phyloP scores from a whole-genome alignment of 768 basidiomycete genomes.

The Baorangia bicolor region DNA sequence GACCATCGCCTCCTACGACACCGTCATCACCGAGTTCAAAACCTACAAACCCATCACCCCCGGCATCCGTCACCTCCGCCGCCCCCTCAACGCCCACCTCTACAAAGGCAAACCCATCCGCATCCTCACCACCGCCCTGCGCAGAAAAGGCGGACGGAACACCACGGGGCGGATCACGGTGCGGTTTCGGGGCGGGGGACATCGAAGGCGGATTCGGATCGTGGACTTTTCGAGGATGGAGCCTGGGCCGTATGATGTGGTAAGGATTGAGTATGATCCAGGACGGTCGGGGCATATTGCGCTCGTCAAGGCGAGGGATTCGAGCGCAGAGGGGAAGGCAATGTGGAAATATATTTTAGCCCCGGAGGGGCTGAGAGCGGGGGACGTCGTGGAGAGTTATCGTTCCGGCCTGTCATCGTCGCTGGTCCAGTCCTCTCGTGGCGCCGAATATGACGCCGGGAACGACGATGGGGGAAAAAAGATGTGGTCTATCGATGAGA shows the following conservation, averaged over 20 bases:
- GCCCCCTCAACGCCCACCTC: constrained; percentile 80
- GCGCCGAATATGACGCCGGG: constrained; percentile 16
- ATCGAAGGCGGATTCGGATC: constrained; percentile 78
- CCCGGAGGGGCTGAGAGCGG: constrained; percentile 84
- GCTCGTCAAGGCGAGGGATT: constrained; percentile 65
- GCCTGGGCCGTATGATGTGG: constrained; percentile 81
- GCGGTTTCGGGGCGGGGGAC: constrained; percentile 88
- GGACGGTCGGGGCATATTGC: constrained; percentile 94
- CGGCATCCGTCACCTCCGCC: constrained; percentile 79
- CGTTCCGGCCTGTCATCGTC: constrained; percentile 77
- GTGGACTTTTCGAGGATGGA: constrained; percentile 84
- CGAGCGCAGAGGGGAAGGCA: constrained; percentile 48
- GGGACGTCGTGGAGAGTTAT: constrained; percentile 86
- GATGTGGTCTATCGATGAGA: constrained; percentile 20
- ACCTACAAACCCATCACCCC: constrained; percentile 89
- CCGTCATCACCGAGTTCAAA: constrained; percentile 66
- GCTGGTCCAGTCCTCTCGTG: constrained; percentile 47
- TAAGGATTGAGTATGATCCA: constrained; percentile 96
- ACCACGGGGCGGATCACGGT: constrained; percentile 81
- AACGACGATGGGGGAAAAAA: constrained; percentile 1
- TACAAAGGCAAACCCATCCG: constrained; percentile 86
- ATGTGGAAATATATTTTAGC: constrained; percentile 93
- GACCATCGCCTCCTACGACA: constrained; percentile 32
- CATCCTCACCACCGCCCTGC: constrained; percentile 74
- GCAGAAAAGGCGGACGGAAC: constrained; percentile 88